phyloP scores from a whole-genome alignment of 768 basidiomycete species.

The Cystobasidium tubakii region DNA sequence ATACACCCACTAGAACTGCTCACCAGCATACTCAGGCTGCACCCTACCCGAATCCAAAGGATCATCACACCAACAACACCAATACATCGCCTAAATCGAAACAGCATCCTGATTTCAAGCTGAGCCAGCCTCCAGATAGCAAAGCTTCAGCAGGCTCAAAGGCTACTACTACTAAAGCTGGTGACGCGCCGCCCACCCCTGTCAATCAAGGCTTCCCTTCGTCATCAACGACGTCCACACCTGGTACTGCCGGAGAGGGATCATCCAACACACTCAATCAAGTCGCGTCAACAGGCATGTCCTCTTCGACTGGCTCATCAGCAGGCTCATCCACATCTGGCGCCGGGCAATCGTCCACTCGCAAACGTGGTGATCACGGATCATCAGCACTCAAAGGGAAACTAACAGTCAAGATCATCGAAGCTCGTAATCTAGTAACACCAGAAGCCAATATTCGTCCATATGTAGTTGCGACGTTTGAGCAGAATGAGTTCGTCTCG shows the following conservation, averaged over 20 bases:
- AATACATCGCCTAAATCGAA: slow-evolving; percentile 5
- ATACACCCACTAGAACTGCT: slow-evolving; percentile 17
- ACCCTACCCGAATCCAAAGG: slow-evolving; percentile 6
- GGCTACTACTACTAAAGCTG: not conserved
- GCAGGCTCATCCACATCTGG: not conserved
- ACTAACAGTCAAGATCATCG: slow-evolving; percentile 92
- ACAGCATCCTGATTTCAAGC: slow-evolving; percentile 28
- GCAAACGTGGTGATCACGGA: slow-evolving; percentile 1
- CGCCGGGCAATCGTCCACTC: slow-evolving; percentile 13
- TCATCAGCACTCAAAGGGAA: slow-evolving; percentile 52
- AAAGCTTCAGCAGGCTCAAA: not conserved
- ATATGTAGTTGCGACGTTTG: slow-evolving; percentile 95
- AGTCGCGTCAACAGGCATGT: not conserved
- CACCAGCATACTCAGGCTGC: slow-evolving; percentile 17
- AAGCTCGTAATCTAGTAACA: slow-evolving; percentile 75
- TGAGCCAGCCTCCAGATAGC: slow-evolving; percentile 26
- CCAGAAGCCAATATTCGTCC: slow-evolving; percentile 61
- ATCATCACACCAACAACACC: not conserved
- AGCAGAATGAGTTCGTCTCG: slow-evolving; percentile 96
- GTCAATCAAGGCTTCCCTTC: not conserved
- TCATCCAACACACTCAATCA: not conserved
- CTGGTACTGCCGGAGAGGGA: not conserved
- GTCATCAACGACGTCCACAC: not conserved
- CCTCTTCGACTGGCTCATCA: slow-evolving; percentile 13
- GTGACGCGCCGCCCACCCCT: not conserved